Percentiles rank a stretch among this genome's conserved stretches.
Evolutionary conservation across 2,329 filamentous ascomycete genomes (phyloP).

Genomic region (Scedosporium dehoogii): DNA sequence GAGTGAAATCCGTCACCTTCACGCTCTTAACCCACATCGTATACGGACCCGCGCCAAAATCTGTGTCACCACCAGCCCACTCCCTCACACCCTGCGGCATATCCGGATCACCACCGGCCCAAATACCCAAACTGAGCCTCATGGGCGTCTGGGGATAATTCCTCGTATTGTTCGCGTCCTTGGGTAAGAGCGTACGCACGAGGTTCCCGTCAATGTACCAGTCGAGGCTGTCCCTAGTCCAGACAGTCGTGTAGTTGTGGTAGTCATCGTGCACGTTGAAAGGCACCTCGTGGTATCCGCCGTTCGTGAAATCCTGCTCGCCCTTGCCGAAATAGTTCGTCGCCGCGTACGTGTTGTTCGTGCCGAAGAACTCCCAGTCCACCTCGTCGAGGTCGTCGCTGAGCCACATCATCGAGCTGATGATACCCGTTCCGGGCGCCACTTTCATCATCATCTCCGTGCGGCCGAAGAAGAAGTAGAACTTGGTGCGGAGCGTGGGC

Average conservation of each 20-base stretch:
- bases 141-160: slow-evolving; percentile 71
- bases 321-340: slow-evolving; percentile 79
- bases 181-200: slow-evolving; percentile 53
- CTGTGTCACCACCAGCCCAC: slow-evolving; percentile 61
- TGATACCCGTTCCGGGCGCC: slow-evolving; percentile 62
- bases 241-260: slow-evolving; percentile 69
- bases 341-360: slow-evolving; percentile 50
- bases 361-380: slow-evolving; percentile 75
- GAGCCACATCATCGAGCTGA: slow-evolving; percentile 74
- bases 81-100: slow-evolving; percentile 48
- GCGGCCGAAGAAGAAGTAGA: slow-evolving; percentile 79
- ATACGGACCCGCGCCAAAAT: slow-evolving; percentile 58
- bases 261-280: slow-evolving; percentile 47
- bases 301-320: slow-evolving; percentile 48
- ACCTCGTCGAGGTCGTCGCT: slow-evolving; percentile 81
- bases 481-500: slow-evolving; percentile 67
- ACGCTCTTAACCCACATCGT: slow-evolving; percentile 63
- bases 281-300: slow-evolving; percentile 44
- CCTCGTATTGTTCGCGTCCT: slow-evolving; percentile 49
- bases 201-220: slow-evolving; percentile 61
- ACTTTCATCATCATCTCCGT: slow-evolving; percentile 72
- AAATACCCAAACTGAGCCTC: slow-evolving; percentile 58
- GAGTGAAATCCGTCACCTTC: slow-evolving; percentile 46
- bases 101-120: slow-evolving; percentile 50
- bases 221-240: slow-evolving; percentile 56